Percentiles rank a stretch among this genome's conserved stretches.
Evolutionary conservation across 169 alveolate genomes (phyloP).

Genomic region (Eimeria brunetti): DNA sequence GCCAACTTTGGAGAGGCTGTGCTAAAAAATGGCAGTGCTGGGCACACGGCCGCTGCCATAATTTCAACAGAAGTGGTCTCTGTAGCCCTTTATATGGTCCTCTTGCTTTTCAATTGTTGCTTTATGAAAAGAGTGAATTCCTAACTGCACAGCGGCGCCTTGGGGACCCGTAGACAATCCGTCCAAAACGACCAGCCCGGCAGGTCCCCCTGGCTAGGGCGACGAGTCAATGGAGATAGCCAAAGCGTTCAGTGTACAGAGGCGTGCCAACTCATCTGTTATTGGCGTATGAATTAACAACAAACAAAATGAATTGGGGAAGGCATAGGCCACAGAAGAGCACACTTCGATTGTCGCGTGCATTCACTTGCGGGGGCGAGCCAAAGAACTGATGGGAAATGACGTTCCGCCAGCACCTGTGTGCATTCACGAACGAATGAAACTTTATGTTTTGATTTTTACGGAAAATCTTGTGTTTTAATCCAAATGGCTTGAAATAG

Average conservation of each 20-base stretch:
- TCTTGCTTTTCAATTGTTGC: too few species aligned
- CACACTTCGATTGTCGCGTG: background rate
- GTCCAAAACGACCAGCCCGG: too few species aligned
- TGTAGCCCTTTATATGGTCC: too few species aligned
- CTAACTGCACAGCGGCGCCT: too few species aligned
- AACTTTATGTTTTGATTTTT: background rate
- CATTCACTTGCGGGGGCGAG: background rate
- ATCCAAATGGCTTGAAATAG: background rate
- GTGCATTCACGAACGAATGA: background rate
- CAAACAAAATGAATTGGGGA: background rate
- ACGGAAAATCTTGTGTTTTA: background rate
- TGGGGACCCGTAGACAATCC: too few species aligned
- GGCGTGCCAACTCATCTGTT: background rate
- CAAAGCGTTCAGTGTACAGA: too few species aligned
- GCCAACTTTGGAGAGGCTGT: too few species aligned
- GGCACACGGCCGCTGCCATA: too few species aligned
- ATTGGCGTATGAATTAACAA: background rate
- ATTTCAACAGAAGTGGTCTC: too few species aligned
- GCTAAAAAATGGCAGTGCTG: too few species aligned
- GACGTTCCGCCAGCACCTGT: background rate
- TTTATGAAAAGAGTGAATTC: too few species aligned
- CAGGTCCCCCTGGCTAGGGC: too few species aligned
- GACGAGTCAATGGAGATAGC: background rate
- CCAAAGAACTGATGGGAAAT: background rate
- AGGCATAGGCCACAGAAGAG: background rate